Evolutionary conservation across 768 basidiomycete genomes (phyloP).

Genomic region (Amanita rubescens): DNA sequence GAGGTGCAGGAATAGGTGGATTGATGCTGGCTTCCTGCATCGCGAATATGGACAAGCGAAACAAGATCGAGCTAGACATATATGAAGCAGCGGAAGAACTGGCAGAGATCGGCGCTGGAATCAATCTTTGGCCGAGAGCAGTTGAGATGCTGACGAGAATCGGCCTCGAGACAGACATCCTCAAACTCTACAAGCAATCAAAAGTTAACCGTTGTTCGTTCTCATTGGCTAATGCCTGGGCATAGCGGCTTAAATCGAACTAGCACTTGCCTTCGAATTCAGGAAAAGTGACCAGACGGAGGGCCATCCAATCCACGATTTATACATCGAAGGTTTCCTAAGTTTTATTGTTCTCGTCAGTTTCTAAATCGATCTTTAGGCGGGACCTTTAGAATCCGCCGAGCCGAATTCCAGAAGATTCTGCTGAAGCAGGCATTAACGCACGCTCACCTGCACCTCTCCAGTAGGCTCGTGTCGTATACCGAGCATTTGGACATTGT

Average conservation of each 20-base stretch:
- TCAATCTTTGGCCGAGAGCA: slow-evolving; percentile 45
- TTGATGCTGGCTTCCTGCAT: slow-evolving; percentile 20
- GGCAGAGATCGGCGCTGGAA: slow-evolving; percentile 54
- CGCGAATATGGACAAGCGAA: slow-evolving; percentile 40
- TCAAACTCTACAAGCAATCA: slow-evolving; percentile 16
- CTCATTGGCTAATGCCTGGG: neutral
- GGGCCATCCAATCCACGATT: slow-evolving; percentile 45
- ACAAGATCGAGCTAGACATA: slow-evolving; percentile 48
- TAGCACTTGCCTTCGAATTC: slow-evolving; percentile 47
- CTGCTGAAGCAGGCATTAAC: slow-evolving; percentile 44
- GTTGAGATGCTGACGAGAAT: slow-evolving; percentile 21
- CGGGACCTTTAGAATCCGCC: slow-evolving; percentile 48
- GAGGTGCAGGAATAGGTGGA: slow-evolving; percentile 48
- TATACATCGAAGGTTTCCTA: slow-evolving; percentile 47
- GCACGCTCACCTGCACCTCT: slow-evolving; percentile 39
- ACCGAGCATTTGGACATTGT: slow-evolving; percentile 24
- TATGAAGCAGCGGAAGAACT: slow-evolving; percentile 47
- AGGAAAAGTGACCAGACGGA: slow-evolving; percentile 54
- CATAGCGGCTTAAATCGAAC: neutral
- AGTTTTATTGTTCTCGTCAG: neutral
- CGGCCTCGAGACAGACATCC: slow-evolving; percentile 39
- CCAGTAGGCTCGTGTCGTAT: slow-evolving; percentile 56
- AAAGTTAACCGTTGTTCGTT: neutral
- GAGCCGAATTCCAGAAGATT: slow-evolving; percentile 58
- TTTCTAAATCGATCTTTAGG: slow-evolving; percentile 26